phyloP scores from a whole-genome alignment of 768 basidiomycete species.

The Suillus spraguei region DNA sequence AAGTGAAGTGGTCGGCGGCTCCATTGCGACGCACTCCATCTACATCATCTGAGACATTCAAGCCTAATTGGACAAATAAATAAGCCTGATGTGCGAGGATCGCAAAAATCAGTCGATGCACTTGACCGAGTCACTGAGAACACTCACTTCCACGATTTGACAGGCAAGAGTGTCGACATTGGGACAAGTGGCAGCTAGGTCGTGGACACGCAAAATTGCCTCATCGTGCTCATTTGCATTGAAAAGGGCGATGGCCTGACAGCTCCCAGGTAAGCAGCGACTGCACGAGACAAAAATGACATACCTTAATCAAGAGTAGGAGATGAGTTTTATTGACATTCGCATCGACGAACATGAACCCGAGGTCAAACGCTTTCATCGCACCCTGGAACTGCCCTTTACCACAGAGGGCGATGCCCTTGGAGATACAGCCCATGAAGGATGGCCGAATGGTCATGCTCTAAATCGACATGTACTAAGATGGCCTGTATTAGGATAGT shows the following conservation, averaged over 20 bases:
- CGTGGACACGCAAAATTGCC: neutral
- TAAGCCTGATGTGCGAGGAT: neutral
- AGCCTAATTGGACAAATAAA: neutral
- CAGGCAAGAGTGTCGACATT: neutral
- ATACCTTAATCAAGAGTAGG: neutral
- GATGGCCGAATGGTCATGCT: neutral
- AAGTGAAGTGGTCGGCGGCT: neutral
- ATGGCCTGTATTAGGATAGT: neutral
- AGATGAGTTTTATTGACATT: neutral
- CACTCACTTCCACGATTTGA: neutral
- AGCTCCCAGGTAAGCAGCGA: neutral
- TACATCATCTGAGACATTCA: neutral
- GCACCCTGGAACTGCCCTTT: neutral
- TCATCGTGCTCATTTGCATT: neutral
- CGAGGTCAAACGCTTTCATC: neutral
- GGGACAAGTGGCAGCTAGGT: neutral
- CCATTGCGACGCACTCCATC: neutral
- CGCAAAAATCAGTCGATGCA: neutral
- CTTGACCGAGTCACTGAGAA: neutral
- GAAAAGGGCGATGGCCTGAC: neutral
- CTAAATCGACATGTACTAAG: neutral
- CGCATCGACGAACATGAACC: neutral
- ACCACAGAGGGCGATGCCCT: neutral
- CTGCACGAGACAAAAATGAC: neutral
- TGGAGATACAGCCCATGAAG: neutral